These are phyloP conservation scores for Solanum chiquidenum DNA, from an alignment of 257 asterid genomes.

Conservation along the genomic window DNA sequence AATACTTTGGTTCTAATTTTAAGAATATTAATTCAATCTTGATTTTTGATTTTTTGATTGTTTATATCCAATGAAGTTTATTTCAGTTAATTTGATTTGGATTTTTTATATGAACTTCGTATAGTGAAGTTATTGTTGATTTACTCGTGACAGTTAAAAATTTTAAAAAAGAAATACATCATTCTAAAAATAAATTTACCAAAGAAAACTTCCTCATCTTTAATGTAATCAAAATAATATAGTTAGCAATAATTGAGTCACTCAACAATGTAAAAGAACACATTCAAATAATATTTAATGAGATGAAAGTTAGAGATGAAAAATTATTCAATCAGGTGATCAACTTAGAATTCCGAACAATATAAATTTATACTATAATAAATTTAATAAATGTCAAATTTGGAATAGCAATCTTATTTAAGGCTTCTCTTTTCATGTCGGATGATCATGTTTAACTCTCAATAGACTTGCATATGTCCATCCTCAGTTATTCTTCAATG, in stretches of 20 bases:
- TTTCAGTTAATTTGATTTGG: not conserved
- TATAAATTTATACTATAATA: too few species aligned
- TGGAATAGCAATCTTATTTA: not conserved
- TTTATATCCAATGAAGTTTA: not conserved
- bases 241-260: not conserved
- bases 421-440: fast-evolving
- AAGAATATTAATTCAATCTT: not conserved
- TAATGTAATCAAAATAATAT: not conserved
- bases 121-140: not conserved
- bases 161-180: not conserved
- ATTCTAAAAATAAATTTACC: not conserved
- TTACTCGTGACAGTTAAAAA: too few species aligned
- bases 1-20: not conserved
- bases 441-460: too few species aligned
- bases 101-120: not conserved
- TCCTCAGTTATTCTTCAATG: too few species aligned
- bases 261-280: not conserved
- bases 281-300: not conserved
- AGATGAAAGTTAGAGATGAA: not conserved
- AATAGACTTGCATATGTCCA: not conserved
- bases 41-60: not conserved
- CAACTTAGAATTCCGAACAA: not conserved
- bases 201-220: not conserved
- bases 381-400: too few species aligned
- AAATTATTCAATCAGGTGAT: too few species aligned